These are phyloP conservation scores for Pyrenophora teres DNA, from an alignment of 2,329 filamentous ascomycete genomes.

Conservation along the genomic window DNA sequence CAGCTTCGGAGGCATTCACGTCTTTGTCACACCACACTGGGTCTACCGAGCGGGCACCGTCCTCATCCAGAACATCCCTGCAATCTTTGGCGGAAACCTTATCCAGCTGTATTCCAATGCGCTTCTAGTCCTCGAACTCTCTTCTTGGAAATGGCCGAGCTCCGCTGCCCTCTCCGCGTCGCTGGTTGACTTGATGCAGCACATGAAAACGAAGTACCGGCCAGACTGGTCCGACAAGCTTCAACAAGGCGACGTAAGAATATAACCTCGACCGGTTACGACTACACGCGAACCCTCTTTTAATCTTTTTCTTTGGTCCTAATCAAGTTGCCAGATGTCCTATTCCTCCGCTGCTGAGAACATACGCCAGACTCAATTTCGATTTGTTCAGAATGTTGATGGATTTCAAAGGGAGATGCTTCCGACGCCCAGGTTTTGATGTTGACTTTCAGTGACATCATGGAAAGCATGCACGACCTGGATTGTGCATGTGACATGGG, in stretches of 20 bases:
- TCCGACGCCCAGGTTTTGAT: neutral
- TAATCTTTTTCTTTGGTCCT: slow-evolving; percentile 5
- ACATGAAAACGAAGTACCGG: slow-evolving; percentile 38
- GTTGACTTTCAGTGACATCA: too few species aligned
- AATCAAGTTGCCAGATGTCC: slow-evolving; percentile 7
- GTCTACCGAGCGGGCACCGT: slow-evolving; percentile 42
- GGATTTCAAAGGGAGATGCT: neutral
- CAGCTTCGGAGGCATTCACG: slow-evolving; percentile 36
- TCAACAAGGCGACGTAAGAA: slow-evolving; percentile 34
- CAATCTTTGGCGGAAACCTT: slow-evolving; percentile 37
- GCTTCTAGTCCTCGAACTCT: slow-evolving; percentile 40
- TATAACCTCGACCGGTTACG: slow-evolving; percentile 22
- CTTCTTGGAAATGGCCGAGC: slow-evolving; percentile 43
- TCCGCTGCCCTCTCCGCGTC: slow-evolving; percentile 35
- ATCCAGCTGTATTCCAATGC: slow-evolving; percentile 45
- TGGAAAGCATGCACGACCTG: neutral
- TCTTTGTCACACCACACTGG: slow-evolving; percentile 44
- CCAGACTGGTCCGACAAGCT: slow-evolving; percentile 36
- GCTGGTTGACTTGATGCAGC: slow-evolving; percentile 38
- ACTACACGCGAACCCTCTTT: neutral
- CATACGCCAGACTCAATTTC: neutral
- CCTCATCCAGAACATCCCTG: slow-evolving; percentile 39
- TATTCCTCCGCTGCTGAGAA: slow-evolving; percentile 2
- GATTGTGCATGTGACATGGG: too few species aligned
- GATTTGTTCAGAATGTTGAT: neutral